Base-by-base conservation (phyloP, 2,329 filamentous ascomycete species). In the Aspergillus sclerotialis region DNA sequence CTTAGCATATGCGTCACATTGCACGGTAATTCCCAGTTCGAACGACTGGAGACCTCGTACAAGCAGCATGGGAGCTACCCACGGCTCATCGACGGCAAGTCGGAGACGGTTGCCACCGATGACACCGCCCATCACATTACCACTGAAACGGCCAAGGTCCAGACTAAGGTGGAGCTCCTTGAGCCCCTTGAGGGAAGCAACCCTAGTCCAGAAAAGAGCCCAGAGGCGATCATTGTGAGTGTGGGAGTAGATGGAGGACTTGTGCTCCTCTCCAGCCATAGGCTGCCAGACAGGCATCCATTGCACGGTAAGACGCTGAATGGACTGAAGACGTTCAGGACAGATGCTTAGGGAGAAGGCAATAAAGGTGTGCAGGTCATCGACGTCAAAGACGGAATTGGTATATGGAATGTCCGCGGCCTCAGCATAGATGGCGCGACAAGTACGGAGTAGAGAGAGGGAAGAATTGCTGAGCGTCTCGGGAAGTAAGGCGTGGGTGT, bases 281-380 rank as follows among this genome's bases (percentile, higher is more conserved):
- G 57, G 58, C 16, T 53, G 49, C 56, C 57, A 61, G 15, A 61
- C 37, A 0, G 58, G 57, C 24, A 43, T 55, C 52, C 54, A 61
- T 29, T 61, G 58, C 2, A 61, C 43, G 0, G 50, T 53, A 3
- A 61, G 36, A 2, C 41, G 32, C 1, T 36, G 34, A 12, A 61
- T 52, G 2, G 40, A 30, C 13, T 14, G 21, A 0, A 52, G 47
- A 7, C 45, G 43, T 3, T 29, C 7, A 0, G 50, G 35, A 5
- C 46, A 45, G 6, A 63, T 35, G 11, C 39, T 42, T 0, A 32
- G 28, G 2, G 49, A 44, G 38, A 63, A 61, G 4, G 54, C 50
- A 11, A 61, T 46, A 35, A 61, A 61, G 13, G 59, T 60, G 34
- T 56, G 51, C 3, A 63, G 42, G 39, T 61, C 57, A 28, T 60